Evolutionary conservation across 23 red algal species (phyloP).

Genomic region (Pyropia yezoensis): DNA sequence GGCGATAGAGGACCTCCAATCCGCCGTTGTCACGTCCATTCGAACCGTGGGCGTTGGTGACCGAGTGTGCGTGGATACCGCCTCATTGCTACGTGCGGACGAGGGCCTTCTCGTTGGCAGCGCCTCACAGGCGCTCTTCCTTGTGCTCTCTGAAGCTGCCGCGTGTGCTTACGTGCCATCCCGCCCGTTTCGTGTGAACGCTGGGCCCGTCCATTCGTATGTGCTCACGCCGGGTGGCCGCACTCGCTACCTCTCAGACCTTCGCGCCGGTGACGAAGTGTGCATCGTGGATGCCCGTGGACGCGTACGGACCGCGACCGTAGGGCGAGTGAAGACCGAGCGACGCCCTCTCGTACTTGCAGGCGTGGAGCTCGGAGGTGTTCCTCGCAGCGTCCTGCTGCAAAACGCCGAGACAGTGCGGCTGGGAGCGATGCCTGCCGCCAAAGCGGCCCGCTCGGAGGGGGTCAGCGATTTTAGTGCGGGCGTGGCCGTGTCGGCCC

Average conservation of each 20-base stretch:
- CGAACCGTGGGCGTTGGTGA: constrained; percentile 32
- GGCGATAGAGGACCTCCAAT: constrained; percentile 1
- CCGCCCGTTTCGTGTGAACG: constrained; percentile 75
- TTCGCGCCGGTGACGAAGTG: constrained; percentile 38
- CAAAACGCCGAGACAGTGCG: constrained; percentile 74
- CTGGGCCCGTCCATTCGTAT: constrained; percentile 55
- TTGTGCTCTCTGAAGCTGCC: constrained; percentile 53
- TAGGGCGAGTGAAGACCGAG: constrained; percentile 65
- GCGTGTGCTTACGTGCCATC: constrained; percentile 31
- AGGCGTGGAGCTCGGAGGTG: constrained; percentile 6
- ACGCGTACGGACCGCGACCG: constrained; percentile 31
- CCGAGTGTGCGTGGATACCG: constrained; percentile 66
- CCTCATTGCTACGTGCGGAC: constrained; percentile 33
- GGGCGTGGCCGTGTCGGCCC: background rate
- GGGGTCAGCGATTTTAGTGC: constrained; percentile 1
- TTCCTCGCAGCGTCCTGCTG: constrained; percentile 31
- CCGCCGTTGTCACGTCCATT: constrained; percentile 17
- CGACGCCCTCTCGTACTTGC: constrained; percentile 46
- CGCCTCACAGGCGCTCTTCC: constrained; percentile 31
- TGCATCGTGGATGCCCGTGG: constrained; percentile 27
- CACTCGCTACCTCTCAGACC: constrained; percentile 52
- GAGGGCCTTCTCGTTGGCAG: constrained; percentile 61
- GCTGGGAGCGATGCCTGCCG: constrained; percentile 13
- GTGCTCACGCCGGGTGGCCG: constrained; percentile 34
- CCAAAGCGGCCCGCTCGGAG: constrained; percentile 1